Conservation (phyloP, 1,284 basidiomycete species). For the Leucoagaricus sp. region DNA sequence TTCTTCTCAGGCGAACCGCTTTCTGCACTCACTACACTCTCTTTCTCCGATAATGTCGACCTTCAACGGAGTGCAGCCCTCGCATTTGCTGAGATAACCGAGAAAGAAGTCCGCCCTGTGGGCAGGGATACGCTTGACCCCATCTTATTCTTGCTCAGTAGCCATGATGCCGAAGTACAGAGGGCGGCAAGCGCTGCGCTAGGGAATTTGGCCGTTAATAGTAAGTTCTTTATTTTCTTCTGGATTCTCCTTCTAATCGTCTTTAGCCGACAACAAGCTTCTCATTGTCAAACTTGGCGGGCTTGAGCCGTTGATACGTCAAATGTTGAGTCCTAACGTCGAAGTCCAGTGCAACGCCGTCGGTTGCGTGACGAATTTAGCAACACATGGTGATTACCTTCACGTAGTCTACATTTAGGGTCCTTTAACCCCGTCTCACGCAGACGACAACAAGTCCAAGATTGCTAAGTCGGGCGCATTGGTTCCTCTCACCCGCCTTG, state of each 20-base stretch:
- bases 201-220: slow-evolving; percentile 97
- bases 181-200: slow-evolving; percentile 98
- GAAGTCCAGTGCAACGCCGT: slow-evolving; percentile 99
- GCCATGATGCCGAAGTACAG: slow-evolving; percentile 99
- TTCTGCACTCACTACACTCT: slow-evolving; percentile 92
- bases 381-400: slow-evolving; percentile 83
- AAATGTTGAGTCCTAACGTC: slow-evolving; percentile 99
- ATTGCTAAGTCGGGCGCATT: slow-evolving; percentile 99
- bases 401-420: slow-evolving; percentile 15
- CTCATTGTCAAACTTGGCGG: slow-evolving; percentile 98
- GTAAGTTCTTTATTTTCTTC: slow-evolving; percentile 52
- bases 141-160: slow-evolving; percentile 95
- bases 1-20: slow-evolving; percentile 95
- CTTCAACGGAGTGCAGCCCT: slow-evolving; percentile 97
- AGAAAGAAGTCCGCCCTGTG: slow-evolving; percentile 98
- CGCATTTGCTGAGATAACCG: slow-evolving; percentile 99
- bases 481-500: slow-evolving; percentile 94
- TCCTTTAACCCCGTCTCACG: slow-evolving; percentile 15
- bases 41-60: slow-evolving; percentile 99
- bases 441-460: slow-evolving; percentile 99
- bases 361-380: slow-evolving; percentile 98
- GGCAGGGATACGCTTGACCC: slow-evolving; percentile 98
- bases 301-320: slow-evolving; percentile 96
- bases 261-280: slow-evolving; percentile 95
- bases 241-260: slow-evolving; percentile 17